These are phyloP conservation scores for Alternaria novae-zelandiae DNA, from an alignment of 2,329 filamentous ascomycete species.

Conservation along the genomic window DNA sequence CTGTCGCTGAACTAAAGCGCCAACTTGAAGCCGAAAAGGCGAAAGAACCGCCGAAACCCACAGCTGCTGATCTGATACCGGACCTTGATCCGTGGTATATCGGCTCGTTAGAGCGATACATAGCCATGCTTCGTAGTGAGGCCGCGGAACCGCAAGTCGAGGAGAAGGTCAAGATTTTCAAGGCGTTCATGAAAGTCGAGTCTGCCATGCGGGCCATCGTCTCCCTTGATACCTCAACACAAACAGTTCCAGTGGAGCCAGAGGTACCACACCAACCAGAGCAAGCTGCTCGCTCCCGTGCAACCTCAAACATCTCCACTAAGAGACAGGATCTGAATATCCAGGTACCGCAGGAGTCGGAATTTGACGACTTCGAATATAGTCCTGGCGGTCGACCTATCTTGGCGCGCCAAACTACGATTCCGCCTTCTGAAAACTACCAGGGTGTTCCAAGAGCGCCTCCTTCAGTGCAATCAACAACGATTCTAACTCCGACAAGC, in stretches of 20 bases:
- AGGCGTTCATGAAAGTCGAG: slow-evolving; percentile 52
- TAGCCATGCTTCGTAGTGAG: slow-evolving; percentile 62
- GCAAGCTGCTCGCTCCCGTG: slow-evolving; percentile 3
- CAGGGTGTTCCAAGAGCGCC: slow-evolving; percentile 21
- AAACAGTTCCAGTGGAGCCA: slow-evolving; percentile 10
- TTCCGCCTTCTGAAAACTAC: slow-evolving; percentile 18
- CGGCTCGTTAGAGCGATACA: slow-evolving; percentile 61
- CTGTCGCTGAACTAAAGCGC: slow-evolving; percentile 5
- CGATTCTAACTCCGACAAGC: slow-evolving; percentile 45
- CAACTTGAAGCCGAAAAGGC: slow-evolving; percentile 31
- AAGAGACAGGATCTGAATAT: slow-evolving; percentile 26
- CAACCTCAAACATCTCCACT: slow-evolving; percentile 9
- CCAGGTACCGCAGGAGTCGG: slow-evolving; percentile 17
- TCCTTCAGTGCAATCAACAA: slow-evolving; percentile 35
- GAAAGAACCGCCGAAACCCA: slow-evolving; percentile 29
- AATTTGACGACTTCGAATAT: slow-evolving; percentile 47
- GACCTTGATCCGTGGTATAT: slow-evolving; percentile 65
- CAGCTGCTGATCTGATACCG: slow-evolving; percentile 51
- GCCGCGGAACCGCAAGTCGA: slow-evolving; percentile 54
- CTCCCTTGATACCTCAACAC: slow-evolving; percentile 41
- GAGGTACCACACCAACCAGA: background rate
- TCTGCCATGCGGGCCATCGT: slow-evolving; percentile 52
- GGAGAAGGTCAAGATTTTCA: slow-evolving; percentile 62
- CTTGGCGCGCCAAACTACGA: slow-evolving; percentile 32
- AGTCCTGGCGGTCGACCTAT: slow-evolving; percentile 62